phyloP scores from a whole-genome alignment of 495 filamentous ascomycete species.

The Monascus purpureus region DNA sequence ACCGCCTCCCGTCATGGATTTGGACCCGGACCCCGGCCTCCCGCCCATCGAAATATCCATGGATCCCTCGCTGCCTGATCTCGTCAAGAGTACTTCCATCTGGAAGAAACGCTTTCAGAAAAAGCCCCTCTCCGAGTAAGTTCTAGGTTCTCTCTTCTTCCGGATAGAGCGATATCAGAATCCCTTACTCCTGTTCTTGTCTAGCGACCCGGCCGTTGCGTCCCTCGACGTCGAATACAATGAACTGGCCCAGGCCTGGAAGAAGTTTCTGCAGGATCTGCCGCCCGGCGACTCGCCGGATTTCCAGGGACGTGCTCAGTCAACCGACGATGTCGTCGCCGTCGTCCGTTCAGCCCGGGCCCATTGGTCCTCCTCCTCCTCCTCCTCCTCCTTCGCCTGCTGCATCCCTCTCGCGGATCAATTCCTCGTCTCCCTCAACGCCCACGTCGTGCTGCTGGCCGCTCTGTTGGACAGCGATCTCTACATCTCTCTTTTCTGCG shows the following conservation, averaged over 20 bases:
- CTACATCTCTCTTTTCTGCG: conserved; percentile 31
- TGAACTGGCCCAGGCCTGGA: conserved; percentile 30
- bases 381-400: conserved; percentile 15
- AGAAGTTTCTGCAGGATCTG: conserved; percentile 23
- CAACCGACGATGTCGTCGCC: conserved; percentile 16
- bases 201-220: conserved; percentile 20
- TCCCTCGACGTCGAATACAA: conserved; percentile 33
- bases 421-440: conserved; percentile 23
- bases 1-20: too few relatives aligned
- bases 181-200: not conserved
- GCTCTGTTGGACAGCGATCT: conserved; percentile 21
- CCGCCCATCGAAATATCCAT: conserved; percentile 1
- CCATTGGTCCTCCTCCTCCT: conserved; percentile 17
- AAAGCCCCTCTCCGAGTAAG: conserved; percentile 9
- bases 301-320: conserved; percentile 22
- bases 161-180: not conserved
- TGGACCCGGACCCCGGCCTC: conserved; percentile 4
- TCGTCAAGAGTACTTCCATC: not conserved
- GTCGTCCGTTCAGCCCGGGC: conserved; percentile 19
- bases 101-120: conserved; percentile 14
- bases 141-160: conserved; percentile 1
- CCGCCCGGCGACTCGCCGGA: conserved; percentile 18
- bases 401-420: conserved; percentile 20
- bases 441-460: conserved; percentile 21
- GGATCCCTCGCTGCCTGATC: not conserved